Evolutionary conservation across 169 alveolate genomes (phyloP), one percentile per base, ranked within the genome.

Genomic region (Babesia sp.): DNA sequence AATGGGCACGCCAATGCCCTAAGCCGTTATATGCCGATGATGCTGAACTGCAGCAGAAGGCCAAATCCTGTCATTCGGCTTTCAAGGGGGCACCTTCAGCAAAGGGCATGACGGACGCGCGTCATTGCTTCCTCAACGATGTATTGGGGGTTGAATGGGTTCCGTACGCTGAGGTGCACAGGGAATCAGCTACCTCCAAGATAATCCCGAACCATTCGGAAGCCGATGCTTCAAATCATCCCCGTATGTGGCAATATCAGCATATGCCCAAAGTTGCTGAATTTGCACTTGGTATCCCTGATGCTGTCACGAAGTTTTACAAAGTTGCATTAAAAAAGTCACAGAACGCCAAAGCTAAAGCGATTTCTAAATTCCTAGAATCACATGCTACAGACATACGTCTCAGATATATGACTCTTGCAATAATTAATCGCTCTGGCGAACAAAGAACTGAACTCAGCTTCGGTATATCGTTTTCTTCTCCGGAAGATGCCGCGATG

Each of bases 1-100:
- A 70, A 37, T 79, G 73, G 70, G 60, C 87, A 9, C 41, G 78
- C 45, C 55, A 59, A 33, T 70, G 83, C 63, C 87, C 87, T 2
- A 54, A 50, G 18, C 87, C 87, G 9, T 50, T 70, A 14, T 79
- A 70, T 46, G 63, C 50, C 42, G 63, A 71, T 42, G 41, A 34
- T 7, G 28, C n/a, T 3, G 33, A 26, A 11, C 33, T 70, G 26
- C n/a, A 24, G n/a, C 33, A 16, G 12, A 33, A 20, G 48, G 56
- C 68, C 3, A n/a, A 29, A 33, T 34, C 34, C 1, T 66, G 60
- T 26, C 2, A 59, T 6, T 20, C 22, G 7, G 26, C 34, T 0
- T 28, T 31, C 44, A 12, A 34, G 5, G n/a, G 20, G 11, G 5
- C 20, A 2, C 58, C 60, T 16, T 64, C 34, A 3, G 12, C 37